Evolutionary conservation across 257 asterid species (phyloP).

Genomic region (Dorcoceras hygrometricum): DNA sequence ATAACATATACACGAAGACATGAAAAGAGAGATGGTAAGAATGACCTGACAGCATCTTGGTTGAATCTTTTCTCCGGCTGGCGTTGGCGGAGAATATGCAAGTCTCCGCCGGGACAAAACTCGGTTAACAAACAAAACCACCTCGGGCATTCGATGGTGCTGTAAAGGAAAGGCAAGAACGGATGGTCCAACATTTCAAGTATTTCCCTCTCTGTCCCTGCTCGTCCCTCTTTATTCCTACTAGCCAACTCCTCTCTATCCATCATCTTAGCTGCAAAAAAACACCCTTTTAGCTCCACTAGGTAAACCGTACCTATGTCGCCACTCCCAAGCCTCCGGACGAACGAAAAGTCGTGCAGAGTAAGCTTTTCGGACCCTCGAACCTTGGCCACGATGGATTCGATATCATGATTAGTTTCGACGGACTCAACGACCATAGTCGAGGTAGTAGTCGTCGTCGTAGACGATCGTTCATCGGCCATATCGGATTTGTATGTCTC

Average conservation of each 20-base stretch:
- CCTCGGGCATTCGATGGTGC: constrained; percentile 48
- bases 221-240: constrained; percentile 68
- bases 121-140: constrained; percentile 77
- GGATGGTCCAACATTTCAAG: constrained; percentile 81
- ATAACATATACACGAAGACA: no score
- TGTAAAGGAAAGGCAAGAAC: constrained; percentile 67
- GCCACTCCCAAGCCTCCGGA: constrained; percentile 67
- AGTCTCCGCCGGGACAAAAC: constrained; percentile 85
- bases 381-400: background rate
- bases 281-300: constrained; percentile 61
- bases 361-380: constrained; percentile 25
- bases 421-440: no score
- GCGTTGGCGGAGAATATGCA: constrained; percentile 70
- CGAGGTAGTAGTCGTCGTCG: background rate
- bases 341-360: constrained; percentile 48
- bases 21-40: background rate
- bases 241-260: constrained; percentile 67
- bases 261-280: constrained; percentile 77
- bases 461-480: constrained; percentile 11
- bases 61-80: constrained; percentile 56
- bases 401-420: constrained; percentile 1
- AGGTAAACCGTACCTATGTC: constrained; percentile 75
- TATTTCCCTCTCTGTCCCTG: constrained; percentile 63
- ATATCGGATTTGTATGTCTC: constrained; percentile 21
- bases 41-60: constrained; percentile 67